phyloP scores from a whole-genome alignment of 495 filamentous ascomycete genomes.

The Aspergillus coremiiformis region DNA sequence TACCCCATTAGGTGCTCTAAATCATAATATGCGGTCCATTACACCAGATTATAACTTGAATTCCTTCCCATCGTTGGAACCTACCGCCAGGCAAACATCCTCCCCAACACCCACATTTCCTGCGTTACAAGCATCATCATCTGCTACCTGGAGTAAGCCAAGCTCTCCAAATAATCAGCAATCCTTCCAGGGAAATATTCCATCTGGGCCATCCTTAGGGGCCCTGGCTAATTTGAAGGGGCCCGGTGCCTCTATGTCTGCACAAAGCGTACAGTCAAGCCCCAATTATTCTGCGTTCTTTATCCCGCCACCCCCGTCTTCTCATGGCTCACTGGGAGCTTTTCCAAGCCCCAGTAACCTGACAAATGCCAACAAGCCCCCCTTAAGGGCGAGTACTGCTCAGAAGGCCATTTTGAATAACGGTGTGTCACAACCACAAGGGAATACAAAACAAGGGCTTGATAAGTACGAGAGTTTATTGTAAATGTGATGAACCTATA shows the following conservation, averaged over 20 bases:
- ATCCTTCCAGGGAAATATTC: conserved; percentile 11
- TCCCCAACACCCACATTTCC: conserved; percentile 25
- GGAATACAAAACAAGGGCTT: conserved; percentile 48
- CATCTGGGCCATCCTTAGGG: conserved; percentile 20
- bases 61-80: conserved; percentile 44
- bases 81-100: conserved; percentile 25
- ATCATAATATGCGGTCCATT: conserved; percentile 37
- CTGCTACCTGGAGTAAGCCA: conserved; percentile 20
- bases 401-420: conserved; percentile 15
- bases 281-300: conserved; percentile 40
- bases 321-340: conserved; percentile 1
- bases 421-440: conserved; percentile 22
- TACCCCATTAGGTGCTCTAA: conserved; percentile 15
- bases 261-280: conserved; percentile 17
- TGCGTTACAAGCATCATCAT: conserved; percentile 27
- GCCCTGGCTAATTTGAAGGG: conserved; percentile 23
- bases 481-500: conserved; percentile 23
- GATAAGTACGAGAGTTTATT: conserved; percentile 79
- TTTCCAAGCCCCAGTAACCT: conserved; percentile 9
- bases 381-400: conserved; percentile 16
- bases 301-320: conserved; percentile 39
- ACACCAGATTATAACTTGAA: conserved; percentile 47
- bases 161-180: conserved; percentile 10
- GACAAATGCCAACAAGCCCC: conserved; percentile 12
- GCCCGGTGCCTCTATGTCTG: conserved; percentile 13